Base-by-base conservation (phyloP, 306 rosid genomes). In the Vicia faba region DNA sequence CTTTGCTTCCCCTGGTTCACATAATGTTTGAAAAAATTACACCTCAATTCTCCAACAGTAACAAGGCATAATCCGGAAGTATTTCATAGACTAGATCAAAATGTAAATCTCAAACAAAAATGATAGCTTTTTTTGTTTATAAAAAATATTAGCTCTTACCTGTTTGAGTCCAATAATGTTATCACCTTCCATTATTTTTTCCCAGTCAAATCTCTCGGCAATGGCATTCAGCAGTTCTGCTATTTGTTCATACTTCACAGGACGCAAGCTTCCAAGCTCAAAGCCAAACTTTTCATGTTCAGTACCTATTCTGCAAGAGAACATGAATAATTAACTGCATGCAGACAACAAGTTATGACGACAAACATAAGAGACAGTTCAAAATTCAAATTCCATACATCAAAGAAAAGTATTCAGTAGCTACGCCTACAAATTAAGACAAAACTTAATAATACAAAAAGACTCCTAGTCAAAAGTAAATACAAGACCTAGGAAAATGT, bases 231-330 rank as follows among this genome's bases (percentile, higher is more conserved):
- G 87, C 85, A 95, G 61, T 64, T 87, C 89, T 54, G 91, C 82
- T 79, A 95, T 95, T 84, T 90, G 97, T 38, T 86, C 97, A 69
- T 88, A 95, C 66, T 75, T 86, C 85, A 90, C 84, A 59, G 97
- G 97, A 43, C 80, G 84, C 81, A 86, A 79, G 33, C 84, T 77
- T 86, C 81, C 89, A 66, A 83, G 65, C 75, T 95, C 92, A 76
- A 95, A 90, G 62, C 99, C 97, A 70, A 95, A 95, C 89, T 95
- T 95, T 87, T 95, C 99, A 23, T 95, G 99, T 73, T 95, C 99
- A 69, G 99, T 90, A 56, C 99, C 99, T 73, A 95, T 90, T 85
- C 99, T 95, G 93, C 73, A 84, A 64, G 69, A 74, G 50, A 70
- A 56, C 49, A 12, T 14, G 67, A 68, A 53, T 12, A 69, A 56